Percentiles rank a stretch among this genome's conserved stretches.
Evolutionary conservation across 208 protist genomes (phyloP).

Genomic region (Leishmania turanica): DNA sequence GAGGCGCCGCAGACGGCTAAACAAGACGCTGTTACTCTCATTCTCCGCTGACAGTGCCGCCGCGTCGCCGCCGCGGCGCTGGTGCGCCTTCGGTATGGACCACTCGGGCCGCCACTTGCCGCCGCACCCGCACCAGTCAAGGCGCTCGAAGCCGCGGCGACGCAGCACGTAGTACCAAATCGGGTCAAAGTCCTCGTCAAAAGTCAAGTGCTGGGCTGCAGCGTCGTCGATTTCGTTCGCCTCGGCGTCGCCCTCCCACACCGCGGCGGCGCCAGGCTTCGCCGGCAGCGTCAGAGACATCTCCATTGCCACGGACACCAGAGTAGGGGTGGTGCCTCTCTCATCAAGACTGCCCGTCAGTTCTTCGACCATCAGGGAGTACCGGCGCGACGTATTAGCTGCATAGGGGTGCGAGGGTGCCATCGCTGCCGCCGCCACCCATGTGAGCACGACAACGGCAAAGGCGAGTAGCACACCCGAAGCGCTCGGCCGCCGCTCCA

Average conservation of each 20-base stretch:
- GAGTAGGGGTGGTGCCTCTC: constrained; percentile 26
- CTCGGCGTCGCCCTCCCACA: constrained; percentile 25
- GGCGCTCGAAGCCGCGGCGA: constrained; percentile 46
- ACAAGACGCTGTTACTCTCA: background rate
- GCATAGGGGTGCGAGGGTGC: background rate
- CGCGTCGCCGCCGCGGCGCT: background rate
- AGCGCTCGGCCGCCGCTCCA: background rate
- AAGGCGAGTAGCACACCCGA: background rate
- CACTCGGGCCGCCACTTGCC: constrained; percentile 79
- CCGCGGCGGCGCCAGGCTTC: background rate
- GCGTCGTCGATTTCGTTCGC: constrained; percentile 19
- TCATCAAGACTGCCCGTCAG: constrained; percentile 48
- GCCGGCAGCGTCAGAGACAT: constrained; percentile 31
- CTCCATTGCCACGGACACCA: constrained; percentile 61
- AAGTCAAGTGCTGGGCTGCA: constrained; percentile 46
- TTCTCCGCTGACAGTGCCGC: background rate
- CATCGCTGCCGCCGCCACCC: background rate
- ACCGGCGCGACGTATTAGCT: constrained; percentile 33
- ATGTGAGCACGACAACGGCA: background rate
- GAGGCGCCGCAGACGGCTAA: constrained; percentile 34
- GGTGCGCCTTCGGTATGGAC: constrained; percentile 26
- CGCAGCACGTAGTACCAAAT: constrained; percentile 76
- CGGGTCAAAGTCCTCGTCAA: constrained; percentile 72
- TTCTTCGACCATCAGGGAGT: constrained; percentile 55
- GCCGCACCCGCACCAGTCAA: constrained; percentile 82